Conservation (phyloP, 2,329 filamentous ascomycete genomes). For the Akanthomyces dipterigenus region DNA sequence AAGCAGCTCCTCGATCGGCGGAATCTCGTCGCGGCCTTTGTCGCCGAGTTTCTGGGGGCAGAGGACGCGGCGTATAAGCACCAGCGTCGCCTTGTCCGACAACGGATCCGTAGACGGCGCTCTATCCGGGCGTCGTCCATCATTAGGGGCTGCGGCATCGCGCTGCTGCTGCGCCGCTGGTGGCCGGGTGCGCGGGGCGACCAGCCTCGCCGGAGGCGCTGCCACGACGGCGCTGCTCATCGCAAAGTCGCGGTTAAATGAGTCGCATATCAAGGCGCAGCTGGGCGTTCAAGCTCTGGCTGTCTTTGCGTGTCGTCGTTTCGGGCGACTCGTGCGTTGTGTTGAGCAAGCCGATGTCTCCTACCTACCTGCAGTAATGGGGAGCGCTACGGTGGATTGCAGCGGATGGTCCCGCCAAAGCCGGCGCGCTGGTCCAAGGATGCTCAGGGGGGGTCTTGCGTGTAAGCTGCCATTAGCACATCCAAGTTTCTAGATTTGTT, state of each 20-base stretch:
- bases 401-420: neutral
- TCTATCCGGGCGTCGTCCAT: constrained; percentile 27
- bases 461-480: neutral
- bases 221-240: constrained; percentile 8
- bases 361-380: neutral
- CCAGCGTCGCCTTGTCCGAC: constrained; percentile 71
- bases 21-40: constrained; percentile 40
- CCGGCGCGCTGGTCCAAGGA: neutral
- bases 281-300: neutral
- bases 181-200: constrained; percentile 12
- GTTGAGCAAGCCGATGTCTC: neutral
- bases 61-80: constrained; percentile 75
- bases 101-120: constrained; percentile 42
- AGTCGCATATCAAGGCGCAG: neutral
- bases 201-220: constrained; percentile 6
- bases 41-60: constrained; percentile 64
- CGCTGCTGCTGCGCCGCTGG: constrained; percentile 16
- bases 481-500: neutral
- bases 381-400: neutral
- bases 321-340: neutral
- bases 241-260: neutral
- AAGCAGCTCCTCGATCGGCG: constrained; percentile 71
- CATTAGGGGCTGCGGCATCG: constrained; percentile 18
- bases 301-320: neutral
- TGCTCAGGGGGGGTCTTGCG: neutral